phyloP scores from a whole-genome alignment of 106 monocot species.

The Dactylorhiza incarnata region DNA sequence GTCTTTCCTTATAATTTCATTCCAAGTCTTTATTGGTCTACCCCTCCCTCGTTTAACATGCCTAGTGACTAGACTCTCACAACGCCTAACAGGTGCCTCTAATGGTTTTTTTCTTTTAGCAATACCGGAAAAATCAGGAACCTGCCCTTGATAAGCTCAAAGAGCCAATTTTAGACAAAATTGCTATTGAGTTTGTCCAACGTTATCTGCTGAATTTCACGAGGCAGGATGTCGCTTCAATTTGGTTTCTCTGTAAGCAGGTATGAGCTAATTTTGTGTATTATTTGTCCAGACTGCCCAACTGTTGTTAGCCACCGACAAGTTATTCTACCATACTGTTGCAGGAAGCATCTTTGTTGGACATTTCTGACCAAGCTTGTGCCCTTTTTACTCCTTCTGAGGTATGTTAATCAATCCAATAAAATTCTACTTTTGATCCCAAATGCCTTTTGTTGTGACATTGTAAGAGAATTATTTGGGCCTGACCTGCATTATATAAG shows the following conservation, averaged over 20 bases:
- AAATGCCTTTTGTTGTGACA: background rate
- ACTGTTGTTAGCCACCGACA: background rate
- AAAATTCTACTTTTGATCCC: background rate
- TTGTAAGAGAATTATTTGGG: background rate
- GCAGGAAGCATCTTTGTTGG: conserved; percentile 94
- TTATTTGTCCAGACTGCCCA: background rate
- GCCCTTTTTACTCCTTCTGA: conserved; percentile 70
- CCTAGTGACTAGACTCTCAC: too few species aligned
- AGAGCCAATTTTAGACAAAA: conserved; percentile 71
- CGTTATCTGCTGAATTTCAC: conserved; percentile 73
- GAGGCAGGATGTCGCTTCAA: conserved; percentile 64
- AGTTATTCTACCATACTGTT: conserved; percentile 1
- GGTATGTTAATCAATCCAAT: conserved; percentile 34
- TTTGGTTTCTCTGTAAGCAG: conserved; percentile 99
- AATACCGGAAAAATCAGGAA: conserved; percentile 66
- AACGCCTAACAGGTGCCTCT: too few species aligned
- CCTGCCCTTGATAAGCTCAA: conserved; percentile 83
- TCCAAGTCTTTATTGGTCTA: too few species aligned
- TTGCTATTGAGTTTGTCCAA: conserved; percentile 31
- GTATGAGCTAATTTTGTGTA: conserved; percentile 17
- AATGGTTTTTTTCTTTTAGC: conserved; percentile 49
- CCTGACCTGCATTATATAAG: background rate
- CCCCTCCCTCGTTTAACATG: too few species aligned
- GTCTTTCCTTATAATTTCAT: too few species aligned
- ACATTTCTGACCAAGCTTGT: conserved; percentile 90